A percentile compares a stretch with the other conserved stretches of the same genome.
Conservation (phyloP, 257 asterid genomes). For the Galeopsis tetrahit region DNA sequence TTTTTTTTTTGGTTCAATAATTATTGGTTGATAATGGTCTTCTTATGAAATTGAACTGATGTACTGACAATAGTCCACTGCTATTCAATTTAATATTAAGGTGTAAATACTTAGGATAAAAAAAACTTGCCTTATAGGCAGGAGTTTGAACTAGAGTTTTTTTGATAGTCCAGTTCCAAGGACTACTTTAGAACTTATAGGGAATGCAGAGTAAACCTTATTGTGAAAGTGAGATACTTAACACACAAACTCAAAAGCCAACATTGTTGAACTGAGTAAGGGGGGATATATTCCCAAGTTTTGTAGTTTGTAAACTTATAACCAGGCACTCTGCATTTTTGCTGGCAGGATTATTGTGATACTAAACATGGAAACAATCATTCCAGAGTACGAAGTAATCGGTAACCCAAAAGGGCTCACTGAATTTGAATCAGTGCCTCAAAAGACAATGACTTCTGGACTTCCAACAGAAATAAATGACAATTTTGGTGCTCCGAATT, state of each 20-base stretch:
- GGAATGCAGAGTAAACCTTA: conserved; percentile 4
- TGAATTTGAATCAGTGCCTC: conserved; percentile 55
- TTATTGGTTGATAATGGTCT: conserved; percentile 11
- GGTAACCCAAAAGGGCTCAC: conserved; percentile 64
- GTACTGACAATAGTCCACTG: conserved; percentile 22
- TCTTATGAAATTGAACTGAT: conserved; percentile 9
- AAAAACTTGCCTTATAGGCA: not conserved
- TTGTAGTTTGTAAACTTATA: conserved; percentile 27
- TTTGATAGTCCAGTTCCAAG: conserved; percentile 20
- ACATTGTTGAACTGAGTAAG: conserved; percentile 20
- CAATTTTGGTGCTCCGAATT: conserved; percentile 46
- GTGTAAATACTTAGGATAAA: conserved; percentile 14
- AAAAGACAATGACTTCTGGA: conserved; percentile 49
- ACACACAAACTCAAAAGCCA: not conserved
- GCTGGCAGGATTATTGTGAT: conserved; percentile 83
- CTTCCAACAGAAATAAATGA: conserved; percentile 34
- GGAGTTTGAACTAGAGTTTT: conserved; percentile 13
- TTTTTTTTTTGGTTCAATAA: conserved; percentile 13
- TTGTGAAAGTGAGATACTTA: conserved; percentile 19
- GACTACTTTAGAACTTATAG: conserved; percentile 9
- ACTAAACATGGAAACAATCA: conserved; percentile 85
- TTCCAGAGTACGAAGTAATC: conserved; percentile 70
- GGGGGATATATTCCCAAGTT: conserved; percentile 17
- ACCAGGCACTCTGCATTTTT: conserved; percentile 24
- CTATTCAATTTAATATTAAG: conserved; percentile 11